Conservation (phyloP, 371 early-diverging fungal species). For the Entomophthora muscae region DNA sequence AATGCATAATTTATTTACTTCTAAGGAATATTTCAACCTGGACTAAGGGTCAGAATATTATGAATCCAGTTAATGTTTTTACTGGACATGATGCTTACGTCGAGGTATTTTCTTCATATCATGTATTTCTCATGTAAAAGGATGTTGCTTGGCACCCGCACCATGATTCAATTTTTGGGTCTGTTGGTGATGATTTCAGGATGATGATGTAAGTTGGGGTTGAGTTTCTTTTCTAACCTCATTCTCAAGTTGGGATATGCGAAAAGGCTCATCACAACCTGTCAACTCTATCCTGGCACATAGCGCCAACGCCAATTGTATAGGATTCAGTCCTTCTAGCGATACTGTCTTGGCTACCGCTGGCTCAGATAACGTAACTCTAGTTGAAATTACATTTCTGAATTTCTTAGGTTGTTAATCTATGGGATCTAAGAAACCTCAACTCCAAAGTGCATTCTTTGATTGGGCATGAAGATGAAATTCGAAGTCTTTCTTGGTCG, state of each 20-base stretch:
- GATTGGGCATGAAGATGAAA: constrained; percentile 79
- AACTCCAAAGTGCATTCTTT: constrained; percentile 62
- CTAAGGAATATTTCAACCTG: constrained; percentile 47
- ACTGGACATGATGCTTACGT: constrained; percentile 77
- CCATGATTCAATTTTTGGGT: constrained; percentile 70
- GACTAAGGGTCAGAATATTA: constrained; percentile 39
- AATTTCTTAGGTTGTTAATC: constrained; percentile 45
- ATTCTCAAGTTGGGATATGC: constrained; percentile 45
- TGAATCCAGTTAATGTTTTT: constrained; percentile 59
- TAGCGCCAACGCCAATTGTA: constrained; percentile 77
- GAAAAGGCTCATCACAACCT: constrained; percentile 33
- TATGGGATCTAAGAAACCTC: constrained; percentile 95
- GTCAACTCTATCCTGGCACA: constrained; percentile 65
- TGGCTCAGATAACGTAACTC: constrained; percentile 66
- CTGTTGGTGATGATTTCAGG: constrained; percentile 89
- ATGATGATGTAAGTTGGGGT: constrained; percentile 60
- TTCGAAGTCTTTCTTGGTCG: constrained; percentile 89
- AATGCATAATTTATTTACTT: constrained; percentile 1
- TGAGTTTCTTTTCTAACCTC: background rate
- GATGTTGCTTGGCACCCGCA: constrained; percentile 87
- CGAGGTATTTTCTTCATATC: constrained; percentile 26
- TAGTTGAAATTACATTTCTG: background rate
- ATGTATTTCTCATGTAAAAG: constrained; percentile 16
- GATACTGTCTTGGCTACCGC: constrained; percentile 87
- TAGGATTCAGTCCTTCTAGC: constrained; percentile 78